phyloP scores from a whole-genome alignment of 1,139 yeast species.

The Saccharomyces hybrid region DNA sequence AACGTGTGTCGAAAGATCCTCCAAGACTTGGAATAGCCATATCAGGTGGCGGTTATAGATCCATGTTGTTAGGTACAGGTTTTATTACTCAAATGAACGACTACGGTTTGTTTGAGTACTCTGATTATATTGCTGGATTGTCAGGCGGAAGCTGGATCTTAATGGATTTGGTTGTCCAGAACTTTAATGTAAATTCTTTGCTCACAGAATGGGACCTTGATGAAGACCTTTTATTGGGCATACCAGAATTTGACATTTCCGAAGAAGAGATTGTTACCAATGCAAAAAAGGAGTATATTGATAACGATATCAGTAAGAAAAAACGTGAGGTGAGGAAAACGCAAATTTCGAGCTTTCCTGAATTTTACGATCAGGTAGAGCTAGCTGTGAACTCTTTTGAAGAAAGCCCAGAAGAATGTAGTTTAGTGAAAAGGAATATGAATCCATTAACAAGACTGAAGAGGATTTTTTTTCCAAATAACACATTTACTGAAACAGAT shows the following conservation, averaged over 20 bases:
- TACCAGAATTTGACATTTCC: constrained; percentile 38
- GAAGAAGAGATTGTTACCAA: constrained; percentile 27
- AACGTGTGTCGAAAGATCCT: constrained; percentile 17
- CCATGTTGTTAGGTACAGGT: constrained; percentile 64
- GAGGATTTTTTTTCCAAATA: constrained; percentile 12
- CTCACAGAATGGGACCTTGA: constrained; percentile 40
- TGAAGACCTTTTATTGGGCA: constrained; percentile 48
- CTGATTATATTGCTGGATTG: constrained; percentile 52
- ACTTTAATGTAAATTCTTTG: constrained; percentile 37
- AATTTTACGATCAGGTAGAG: constrained; percentile 1
- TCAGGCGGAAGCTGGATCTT: constrained; percentile 71
- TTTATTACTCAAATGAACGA: constrained; percentile 48
- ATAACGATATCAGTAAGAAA: constrained; percentile 8
- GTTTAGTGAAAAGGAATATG: constrained; percentile 20
- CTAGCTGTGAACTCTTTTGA: neutral
- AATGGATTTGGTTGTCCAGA: constrained; percentile 42
- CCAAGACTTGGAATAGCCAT: constrained; percentile 48
- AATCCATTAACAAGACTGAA: constrained; percentile 11
- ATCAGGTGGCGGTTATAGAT: constrained; percentile 71
- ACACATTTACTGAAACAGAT: neutral
- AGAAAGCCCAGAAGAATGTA: constrained; percentile 9
- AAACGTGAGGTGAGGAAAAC: constrained; percentile 3
- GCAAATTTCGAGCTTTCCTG: constrained; percentile 3
- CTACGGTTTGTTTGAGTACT: constrained; percentile 47
- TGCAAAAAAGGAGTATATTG: constrained; percentile 2